phyloP scores from a whole-genome alignment of 129 eudicot genomes.

The Sambucus nigra region DNA sequence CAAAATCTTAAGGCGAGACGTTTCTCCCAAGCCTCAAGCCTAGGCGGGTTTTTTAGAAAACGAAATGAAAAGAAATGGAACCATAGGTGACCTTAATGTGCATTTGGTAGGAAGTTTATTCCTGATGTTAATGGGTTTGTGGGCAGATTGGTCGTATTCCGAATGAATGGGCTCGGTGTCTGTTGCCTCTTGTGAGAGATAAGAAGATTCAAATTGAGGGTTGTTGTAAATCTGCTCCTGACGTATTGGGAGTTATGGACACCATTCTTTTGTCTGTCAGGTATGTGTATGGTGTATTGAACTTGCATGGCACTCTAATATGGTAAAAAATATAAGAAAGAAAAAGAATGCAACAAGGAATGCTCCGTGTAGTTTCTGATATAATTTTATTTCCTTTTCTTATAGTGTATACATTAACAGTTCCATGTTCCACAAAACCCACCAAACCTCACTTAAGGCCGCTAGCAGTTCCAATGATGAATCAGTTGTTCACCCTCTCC shows the following conservation, averaged over 20 bases:
- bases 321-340: background rate
- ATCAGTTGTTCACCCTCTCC: conserved; percentile 77
- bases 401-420: conserved; percentile 79
- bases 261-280: conserved; percentile 58
- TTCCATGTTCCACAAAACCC: conserved; percentile 63
- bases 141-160: conserved; percentile 94
- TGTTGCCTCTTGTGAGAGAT: conserved; percentile 84
- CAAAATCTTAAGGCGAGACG: too few species aligned
- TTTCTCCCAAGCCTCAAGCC: too few species aligned
- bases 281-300: conserved; percentile 27
- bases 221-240: conserved; percentile 79
- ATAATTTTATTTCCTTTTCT: background rate
- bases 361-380: background rate
- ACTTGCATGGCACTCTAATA: background rate
- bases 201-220: conserved; percentile 72
- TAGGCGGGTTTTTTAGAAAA: too few species aligned
- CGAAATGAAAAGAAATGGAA: background rate
- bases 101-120: background rate
- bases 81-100: background rate
- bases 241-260: conserved; percentile 71
- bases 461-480: conserved; percentile 48
- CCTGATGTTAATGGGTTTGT: conserved; percentile 1
- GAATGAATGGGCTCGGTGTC: conserved; percentile 91
- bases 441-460: conserved; percentile 61
- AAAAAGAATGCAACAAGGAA: background rate